A percentile compares a stretch with the other conserved stretches of the same genome.
phyloP scores from a whole-genome alignment of 768 basidiomycete species.

The Macrolepiota dolichaula region DNA sequence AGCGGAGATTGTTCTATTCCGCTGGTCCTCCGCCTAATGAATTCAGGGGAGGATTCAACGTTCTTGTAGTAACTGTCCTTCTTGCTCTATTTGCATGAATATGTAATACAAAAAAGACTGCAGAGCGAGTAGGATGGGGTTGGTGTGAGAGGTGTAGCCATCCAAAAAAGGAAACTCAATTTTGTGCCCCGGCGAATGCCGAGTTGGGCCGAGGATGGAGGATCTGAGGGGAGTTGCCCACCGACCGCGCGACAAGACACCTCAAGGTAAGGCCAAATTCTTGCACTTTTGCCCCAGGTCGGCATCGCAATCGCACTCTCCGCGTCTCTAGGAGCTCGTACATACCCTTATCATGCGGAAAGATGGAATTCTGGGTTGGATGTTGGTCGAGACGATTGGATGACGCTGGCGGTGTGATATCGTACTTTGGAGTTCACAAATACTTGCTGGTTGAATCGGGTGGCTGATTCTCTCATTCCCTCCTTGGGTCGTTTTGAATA shows the following conservation, averaged over 20 bases:
- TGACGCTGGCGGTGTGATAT: slow-evolving; percentile 23
- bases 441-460: background rate
- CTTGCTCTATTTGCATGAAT: too few relatives aligned
- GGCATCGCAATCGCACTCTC: background rate
- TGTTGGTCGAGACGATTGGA: slow-evolving; percentile 30
- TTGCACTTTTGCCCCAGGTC: background rate
- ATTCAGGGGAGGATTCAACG: too few relatives aligned
- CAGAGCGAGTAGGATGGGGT: background rate
- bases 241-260: slow-evolving; percentile 13
- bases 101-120: too few relatives aligned
- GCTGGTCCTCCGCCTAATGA: too few relatives aligned
- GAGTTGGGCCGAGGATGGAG: slow-evolving; percentile 2
- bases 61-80: too few relatives aligned
- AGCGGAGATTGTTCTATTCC: too few relatives aligned
- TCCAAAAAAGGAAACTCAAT: background rate
- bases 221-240: slow-evolving; percentile 12
- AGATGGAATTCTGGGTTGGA: slow-evolving; percentile 35
- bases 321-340: background rate
- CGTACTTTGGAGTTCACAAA: background rate
- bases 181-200: slow-evolving; percentile 4
- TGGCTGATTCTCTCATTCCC: slow-evolving; percentile 16
- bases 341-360: slow-evolving; percentile 10
- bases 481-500: slow-evolving; percentile 5
- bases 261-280: slow-evolving; percentile 17
- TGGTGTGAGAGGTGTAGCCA: too few relatives aligned